Percentiles rank a stretch among this genome's conserved stretches.
These are phyloP conservation scores for Gossypium davidsonii DNA, from an alignment of 441 rosid genomes.

Conservation along the genomic window DNA sequence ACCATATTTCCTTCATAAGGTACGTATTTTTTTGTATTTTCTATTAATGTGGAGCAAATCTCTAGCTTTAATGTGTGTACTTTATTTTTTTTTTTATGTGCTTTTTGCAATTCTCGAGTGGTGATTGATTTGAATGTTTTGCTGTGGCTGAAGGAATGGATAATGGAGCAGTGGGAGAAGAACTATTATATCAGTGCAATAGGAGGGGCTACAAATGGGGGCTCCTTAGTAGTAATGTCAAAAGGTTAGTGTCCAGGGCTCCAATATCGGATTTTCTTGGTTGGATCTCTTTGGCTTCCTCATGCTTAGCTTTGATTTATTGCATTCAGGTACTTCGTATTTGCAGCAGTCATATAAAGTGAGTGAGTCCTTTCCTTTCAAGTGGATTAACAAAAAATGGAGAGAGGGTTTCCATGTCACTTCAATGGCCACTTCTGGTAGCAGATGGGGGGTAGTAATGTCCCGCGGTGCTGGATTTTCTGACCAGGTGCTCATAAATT, in stretches of 20 bases:
- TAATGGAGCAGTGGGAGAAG: constrained; percentile 95
- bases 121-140: constrained; percentile 5
- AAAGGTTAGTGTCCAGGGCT: constrained; percentile 46
- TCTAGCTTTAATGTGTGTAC: background rate
- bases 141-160: constrained; percentile 64
- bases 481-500: constrained; percentile 40
- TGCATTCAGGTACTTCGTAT: constrained; percentile 45
- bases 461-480: constrained; percentile 57
- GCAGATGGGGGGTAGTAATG: constrained; percentile 76
- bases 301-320: constrained; percentile 3
- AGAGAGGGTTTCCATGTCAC: constrained; percentile 70
- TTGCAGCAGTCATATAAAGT: constrained; percentile 79
- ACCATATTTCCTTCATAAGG: constrained; percentile 62
- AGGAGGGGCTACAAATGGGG: constrained; percentile 75
- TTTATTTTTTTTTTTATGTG: background rate
- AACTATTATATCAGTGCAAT: constrained; percentile 81
- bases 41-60: background rate
- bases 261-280: background rate
- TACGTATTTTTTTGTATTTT: constrained; percentile 7
- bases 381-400: constrained; percentile 83
- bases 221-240: constrained; percentile 85
- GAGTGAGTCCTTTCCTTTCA: constrained; percentile 62
- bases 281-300: background rate
- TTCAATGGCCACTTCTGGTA: constrained; percentile 66
- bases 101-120: background rate